A percentile compares a stretch with the other conserved stretches of the same genome.
Conservation (phyloP, 805 yeast species). For the Ogataea pini region DNA sequence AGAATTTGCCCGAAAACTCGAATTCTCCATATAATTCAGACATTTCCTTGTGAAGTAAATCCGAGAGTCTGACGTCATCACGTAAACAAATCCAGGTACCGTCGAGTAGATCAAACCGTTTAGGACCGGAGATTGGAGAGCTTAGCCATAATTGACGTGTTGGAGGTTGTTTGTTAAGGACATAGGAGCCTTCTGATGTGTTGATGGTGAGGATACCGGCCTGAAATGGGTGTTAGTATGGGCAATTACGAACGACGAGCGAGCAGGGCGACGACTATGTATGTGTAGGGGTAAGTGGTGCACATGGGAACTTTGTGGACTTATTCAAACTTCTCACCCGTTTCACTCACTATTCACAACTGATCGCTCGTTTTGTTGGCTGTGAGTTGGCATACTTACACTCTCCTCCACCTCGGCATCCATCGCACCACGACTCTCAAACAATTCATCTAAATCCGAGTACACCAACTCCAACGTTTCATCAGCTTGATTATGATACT, state of each 20-base stretch:
- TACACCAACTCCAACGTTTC: constrained; percentile 67
- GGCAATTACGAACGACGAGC: too few relatives aligned
- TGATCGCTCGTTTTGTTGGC: too few relatives aligned
- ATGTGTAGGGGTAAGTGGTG: too few relatives aligned
- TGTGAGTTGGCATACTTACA: constrained; percentile 38
- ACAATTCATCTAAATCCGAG: constrained; percentile 65
- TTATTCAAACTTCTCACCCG: too few relatives aligned
- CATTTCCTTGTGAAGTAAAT: constrained; percentile 55
- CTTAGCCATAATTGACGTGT: constrained; percentile 95
- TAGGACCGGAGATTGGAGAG: constrained; percentile 93
- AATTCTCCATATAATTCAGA: constrained; percentile 28
- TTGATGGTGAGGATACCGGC: constrained; percentile 78
- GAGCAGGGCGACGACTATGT: too few relatives aligned
- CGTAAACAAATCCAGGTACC: constrained; percentile 81
- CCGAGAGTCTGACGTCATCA: constrained; percentile 52
- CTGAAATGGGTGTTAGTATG: constrained; percentile 14
- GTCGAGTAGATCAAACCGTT: constrained; percentile 71
- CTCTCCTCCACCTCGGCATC: constrained; percentile 74
- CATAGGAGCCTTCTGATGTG: constrained; percentile 80
- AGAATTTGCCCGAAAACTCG: constrained; percentile 20
- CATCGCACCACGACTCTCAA: constrained; percentile 47
- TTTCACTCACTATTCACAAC: too few relatives aligned
- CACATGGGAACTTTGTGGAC: too few relatives aligned
- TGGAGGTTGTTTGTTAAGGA: constrained; percentile 96
- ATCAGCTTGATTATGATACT: constrained; percentile 68